phyloP scores from a whole-genome alignment of 306 rosid species.

The Vicia faba region DNA sequence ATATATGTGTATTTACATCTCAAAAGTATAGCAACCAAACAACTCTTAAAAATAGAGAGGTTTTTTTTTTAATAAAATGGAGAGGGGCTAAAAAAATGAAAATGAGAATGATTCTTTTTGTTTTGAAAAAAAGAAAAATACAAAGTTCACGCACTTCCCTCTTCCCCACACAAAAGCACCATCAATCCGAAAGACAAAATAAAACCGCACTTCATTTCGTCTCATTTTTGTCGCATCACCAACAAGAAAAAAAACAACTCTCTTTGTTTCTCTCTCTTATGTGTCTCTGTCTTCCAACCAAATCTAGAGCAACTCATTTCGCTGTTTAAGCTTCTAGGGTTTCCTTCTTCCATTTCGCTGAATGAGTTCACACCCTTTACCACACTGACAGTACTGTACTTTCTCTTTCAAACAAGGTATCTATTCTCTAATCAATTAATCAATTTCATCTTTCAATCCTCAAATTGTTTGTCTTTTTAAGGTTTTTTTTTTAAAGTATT shows the following conservation, averaged over 20 bases:
- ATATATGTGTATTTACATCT: too few species aligned
- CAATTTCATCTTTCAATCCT: slow-evolving; percentile 40
- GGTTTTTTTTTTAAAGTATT: too few species aligned
- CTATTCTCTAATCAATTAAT: slow-evolving; percentile 40
- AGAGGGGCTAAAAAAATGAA: too few species aligned
- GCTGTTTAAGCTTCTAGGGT: slow-evolving; percentile 40
- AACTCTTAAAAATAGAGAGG: too few species aligned
- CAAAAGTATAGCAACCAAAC: too few species aligned
- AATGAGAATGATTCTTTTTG: too few species aligned
- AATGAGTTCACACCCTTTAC: slow-evolving; percentile 53
- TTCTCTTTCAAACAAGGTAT: slow-evolving; percentile 50
- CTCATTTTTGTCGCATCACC: slow-evolving; percentile 47
- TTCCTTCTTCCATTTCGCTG: slow-evolving; percentile 24
- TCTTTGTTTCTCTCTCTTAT: slow-evolving; percentile 19
- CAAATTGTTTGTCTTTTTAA: too few species aligned
- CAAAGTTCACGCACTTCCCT: slow-evolving; percentile 18
- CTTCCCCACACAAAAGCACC: slow-evolving; percentile 27
- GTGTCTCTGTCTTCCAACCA: slow-evolving; percentile 44
- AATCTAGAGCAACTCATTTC: slow-evolving; percentile 58
- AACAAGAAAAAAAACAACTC: background rate
- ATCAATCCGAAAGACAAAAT: slow-evolving; percentile 11
- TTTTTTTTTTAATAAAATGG: too few species aligned
- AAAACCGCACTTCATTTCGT: slow-evolving; percentile 48
- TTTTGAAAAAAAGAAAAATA: background rate
- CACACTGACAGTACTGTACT: slow-evolving; percentile 34